Evolutionary conservation across 352 stramenopile species (phyloP), one percentile per base, ranked within the genome.

Genomic region (Globisporangium iwayamae): DNA sequence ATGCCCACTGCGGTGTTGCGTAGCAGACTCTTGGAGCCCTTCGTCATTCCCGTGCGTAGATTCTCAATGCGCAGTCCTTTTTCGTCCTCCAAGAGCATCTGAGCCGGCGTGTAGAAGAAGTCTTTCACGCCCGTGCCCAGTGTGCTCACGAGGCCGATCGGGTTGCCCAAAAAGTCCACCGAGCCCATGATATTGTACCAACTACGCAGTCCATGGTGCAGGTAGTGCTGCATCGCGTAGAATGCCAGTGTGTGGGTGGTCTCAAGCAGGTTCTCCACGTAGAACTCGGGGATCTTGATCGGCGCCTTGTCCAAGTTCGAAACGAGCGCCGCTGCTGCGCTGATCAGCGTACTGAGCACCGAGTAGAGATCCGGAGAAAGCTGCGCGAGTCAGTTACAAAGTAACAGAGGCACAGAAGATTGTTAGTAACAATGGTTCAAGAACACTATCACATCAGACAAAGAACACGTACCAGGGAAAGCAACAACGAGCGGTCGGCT

Each of bases 101-200:
- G 86, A 14, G 91, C 92, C 18, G 93, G 93, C 28, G 96, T 97
- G 70, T 97, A 98, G 65, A 98, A 98, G 72, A 98, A 98, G 62
- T 98, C 93, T 46, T 95, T 94, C 6, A 98, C 90, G 30, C 93
- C 93, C 0, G 90, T 87, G 36, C 89, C 89, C 8, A 98, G 67
- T 3, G 89, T 95, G 53, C 83, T 94, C 50, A 97, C 87, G 16
- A 98, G 81, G 2, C 91, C 90, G 36, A 96, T 91, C 1, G 92
- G 92, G 56, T 96, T 96, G 38, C 92, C 92, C 46, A 98, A 65
- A 32, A 97, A 90, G 45, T 95, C 90, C 1, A 98, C 81, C 3
- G 91, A 97, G 3, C 90, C 90, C 45, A 97, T 84, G 50, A 97
- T 94, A 43, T 80, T 89, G 72, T 93, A 93, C 80, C 87, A 94